Evolutionary conservation across 768 basidiomycete genomes (phyloP).

Genomic region (Hypholoma sublateritium): DNA sequence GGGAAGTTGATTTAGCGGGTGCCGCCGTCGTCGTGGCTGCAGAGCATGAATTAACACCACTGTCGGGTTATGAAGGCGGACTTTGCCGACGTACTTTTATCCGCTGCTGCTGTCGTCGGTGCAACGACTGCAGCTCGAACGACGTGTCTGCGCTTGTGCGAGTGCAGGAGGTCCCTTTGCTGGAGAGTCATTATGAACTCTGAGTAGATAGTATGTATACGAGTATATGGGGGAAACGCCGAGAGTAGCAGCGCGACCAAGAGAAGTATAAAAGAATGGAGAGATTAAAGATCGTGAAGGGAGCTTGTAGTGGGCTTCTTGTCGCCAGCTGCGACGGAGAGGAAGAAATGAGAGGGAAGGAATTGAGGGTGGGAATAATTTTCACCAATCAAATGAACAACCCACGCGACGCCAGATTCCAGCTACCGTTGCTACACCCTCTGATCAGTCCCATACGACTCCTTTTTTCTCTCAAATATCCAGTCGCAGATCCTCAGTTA

Average conservation of each 20-base stretch:
- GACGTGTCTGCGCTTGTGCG: background rate
- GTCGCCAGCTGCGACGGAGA: constrained; percentile 1
- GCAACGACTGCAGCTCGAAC: background rate
- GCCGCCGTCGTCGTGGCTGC: too few species aligned
- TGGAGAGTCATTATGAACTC: background rate
- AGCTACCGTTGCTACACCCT: background rate
- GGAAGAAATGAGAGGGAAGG: background rate
- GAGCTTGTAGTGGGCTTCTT: background rate
- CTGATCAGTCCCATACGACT: background rate
- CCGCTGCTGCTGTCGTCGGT: too few species aligned
- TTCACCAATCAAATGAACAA: background rate
- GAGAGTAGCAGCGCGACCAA: background rate
- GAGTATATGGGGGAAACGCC: background rate
- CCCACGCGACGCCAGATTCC: background rate
- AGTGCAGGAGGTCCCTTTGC: background rate
- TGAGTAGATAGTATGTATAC: too few species aligned
- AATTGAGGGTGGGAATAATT: constrained; percentile 4
- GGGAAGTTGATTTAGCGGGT: too few species aligned
- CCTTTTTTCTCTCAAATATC: too few species aligned
- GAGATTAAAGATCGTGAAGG: constrained; percentile 6
- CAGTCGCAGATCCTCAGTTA: too few species aligned
- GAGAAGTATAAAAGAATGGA: constrained; percentile 1
- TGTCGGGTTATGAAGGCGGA: too few species aligned
- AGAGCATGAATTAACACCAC: too few species aligned
- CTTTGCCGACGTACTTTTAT: too few species aligned